Evolutionary conservation across 2,329 filamentous ascomycete genomes (phyloP), one percentile per base, ranked within the genome.

Genomic region (Coniella lustricola): DNA sequence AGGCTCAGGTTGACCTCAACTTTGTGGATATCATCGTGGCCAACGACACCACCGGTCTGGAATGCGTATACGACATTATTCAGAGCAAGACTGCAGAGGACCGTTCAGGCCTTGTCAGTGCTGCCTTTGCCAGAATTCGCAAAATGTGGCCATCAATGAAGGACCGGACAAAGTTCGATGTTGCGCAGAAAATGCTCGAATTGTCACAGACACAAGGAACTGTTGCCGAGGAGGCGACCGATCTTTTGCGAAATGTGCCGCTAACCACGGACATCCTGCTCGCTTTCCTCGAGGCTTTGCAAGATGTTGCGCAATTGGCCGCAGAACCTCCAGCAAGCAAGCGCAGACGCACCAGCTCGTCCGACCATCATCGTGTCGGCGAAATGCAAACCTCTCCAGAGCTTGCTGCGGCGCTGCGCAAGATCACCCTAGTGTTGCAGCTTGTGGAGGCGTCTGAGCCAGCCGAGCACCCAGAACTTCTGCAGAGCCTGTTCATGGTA

Each of bases 371-470:
- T 48, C 71, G 72, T 46, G 78, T 77, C 40, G 71, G 81, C 46
- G 75, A 77, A 32, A 71, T 76, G 13, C 79, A 82, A 54, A 77
- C 82, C 48, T 79, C 81, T 31, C 74, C 77, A 7, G 82, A 87
- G 59, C 67, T 90, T 25, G 79, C 78, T 55, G 74, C 76, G 41
- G 77, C 84, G 7, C 75, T 96, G 54, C 81, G 81, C 57, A 85
- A 85, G 57, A 78, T 91, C 47, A 95, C 90, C 0, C 82, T 95
- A 60, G 87, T 96, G 10, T 73, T 97, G 33, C 90, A 97, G 63
- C 70, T 97, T 21, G 79, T 97, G 14, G 90, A 97, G 61, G 81
- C 79, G 42, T 91, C 90, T 3, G 77, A 81, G 39, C 85, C 88
- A 0, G 82, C 82, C 48, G 76, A 80, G 25, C 86, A 95, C 62